Percentiles rank a stretch among this genome's conserved stretches.
These are phyloP conservation scores for Sclerotinia spermophila DNA, from an alignment of 2,329 filamentous ascomycete genomes.

Conservation along the genomic window DNA sequence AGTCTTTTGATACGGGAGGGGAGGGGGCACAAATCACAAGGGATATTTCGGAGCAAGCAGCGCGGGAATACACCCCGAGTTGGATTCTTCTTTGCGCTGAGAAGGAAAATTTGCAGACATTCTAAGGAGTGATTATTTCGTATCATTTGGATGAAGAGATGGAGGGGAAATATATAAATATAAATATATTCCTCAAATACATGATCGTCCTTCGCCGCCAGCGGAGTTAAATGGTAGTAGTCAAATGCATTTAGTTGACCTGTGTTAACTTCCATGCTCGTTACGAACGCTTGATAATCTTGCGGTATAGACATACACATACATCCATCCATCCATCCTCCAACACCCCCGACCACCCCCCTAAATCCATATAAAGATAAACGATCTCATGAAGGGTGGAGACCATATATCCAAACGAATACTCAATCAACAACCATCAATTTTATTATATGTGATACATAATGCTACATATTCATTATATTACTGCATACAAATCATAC, in stretches of 20 bases:
- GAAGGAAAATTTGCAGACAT: slow-evolving; percentile 41
- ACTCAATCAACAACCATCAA: too few species aligned
- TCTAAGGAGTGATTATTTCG: not conserved
- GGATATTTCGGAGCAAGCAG: slow-evolving; percentile 38
- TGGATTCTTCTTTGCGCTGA: slow-evolving; percentile 42
- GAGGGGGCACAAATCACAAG: too few species aligned
- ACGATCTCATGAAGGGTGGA: too few species aligned
- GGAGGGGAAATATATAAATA: not conserved
- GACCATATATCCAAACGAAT: too few species aligned
- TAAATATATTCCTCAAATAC: not conserved
- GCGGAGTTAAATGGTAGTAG: not conserved
- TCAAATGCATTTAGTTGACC: not conserved
- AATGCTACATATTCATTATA: too few species aligned
- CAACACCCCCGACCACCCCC: too few species aligned
- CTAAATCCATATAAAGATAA: too few species aligned
- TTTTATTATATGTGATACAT: too few species aligned
- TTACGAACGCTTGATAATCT: not conserved
- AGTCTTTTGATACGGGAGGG: too few species aligned
- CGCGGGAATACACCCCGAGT: slow-evolving; percentile 39
- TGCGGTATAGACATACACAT: not conserved
- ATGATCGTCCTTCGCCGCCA: not conserved
- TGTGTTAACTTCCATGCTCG: not conserved
- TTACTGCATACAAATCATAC: too few species aligned
- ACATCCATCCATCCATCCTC: not conserved
- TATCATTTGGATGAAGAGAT: not conserved